Evolutionary conservation across 305 asterid genomes (phyloP), one percentile per base, ranked within the genome.

Genomic region (Fraxinus dipetala): DNA sequence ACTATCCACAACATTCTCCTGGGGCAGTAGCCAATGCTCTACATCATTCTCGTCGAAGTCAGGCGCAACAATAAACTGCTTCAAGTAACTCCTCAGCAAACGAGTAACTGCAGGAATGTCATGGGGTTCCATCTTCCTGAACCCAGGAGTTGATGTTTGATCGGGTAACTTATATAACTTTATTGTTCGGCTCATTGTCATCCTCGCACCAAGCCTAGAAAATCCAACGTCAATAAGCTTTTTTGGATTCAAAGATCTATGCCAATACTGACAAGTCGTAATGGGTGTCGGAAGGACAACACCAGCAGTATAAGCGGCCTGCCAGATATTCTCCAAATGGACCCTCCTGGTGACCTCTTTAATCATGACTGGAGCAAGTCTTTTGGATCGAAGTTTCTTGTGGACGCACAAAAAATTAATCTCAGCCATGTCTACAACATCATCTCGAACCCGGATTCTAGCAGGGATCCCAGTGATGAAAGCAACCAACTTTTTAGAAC

Each of bases 141-240:
- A 83, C 26, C 89, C 91, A 31, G 80, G 80, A n/a, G 88, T 88
- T 8, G 61, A 51, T 5, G 90, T 82, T 76, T 84, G 81, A 83
- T 81, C 80, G 13, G 91, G 88, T 77, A 88, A 83, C 86, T 86
- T 88, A 75, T 88, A 88, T 18, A 88, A 87, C 77, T 88, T 88
- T 73, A 88, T 83, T 54, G 90, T 85, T 76, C 89, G 87, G 81
- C 91, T 88, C 90, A 88, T 88, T 34, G 91, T 88, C 91, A 88
- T 88, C 84, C 91, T 78, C 8, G 87, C 84, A 30, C 89, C 87
- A 67, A 88, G 88, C 82, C 82, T 88, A 28, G 87, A 88, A 81
- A 88, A 88, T 9, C 91, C 91, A 30, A 88, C 88, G 70, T 85
- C 91, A 10, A 86, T 86, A 83, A 86, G 84, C 80, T 88, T 88